Conservation (phyloP, 768 basidiomycete genomes). For the Auriscalpium microsporum region DNA sequence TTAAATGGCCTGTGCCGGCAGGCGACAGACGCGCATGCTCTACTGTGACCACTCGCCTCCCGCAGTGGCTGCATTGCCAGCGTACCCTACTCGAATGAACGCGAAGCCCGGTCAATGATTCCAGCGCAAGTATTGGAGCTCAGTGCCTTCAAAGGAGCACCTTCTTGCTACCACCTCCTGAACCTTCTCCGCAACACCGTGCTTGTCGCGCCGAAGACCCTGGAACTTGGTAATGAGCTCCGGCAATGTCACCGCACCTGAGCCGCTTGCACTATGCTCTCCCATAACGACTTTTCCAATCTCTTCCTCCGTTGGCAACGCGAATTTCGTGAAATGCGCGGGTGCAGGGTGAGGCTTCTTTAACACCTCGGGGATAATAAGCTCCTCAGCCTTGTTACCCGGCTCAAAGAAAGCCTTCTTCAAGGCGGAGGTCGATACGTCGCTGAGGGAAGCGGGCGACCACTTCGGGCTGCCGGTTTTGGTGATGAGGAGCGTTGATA, state of each 20-base stretch:
- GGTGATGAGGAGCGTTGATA: conserved; percentile 56
- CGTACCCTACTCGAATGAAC: too few relatives aligned
- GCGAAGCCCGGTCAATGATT: conserved; percentile 24
- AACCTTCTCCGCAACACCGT: conserved; percentile 68
- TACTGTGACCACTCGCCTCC: too few relatives aligned
- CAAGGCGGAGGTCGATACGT: conserved; percentile 49
- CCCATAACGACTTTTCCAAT: conserved; percentile 63
- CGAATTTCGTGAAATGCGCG: conserved; percentile 29
- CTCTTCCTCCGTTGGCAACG: conserved; percentile 72
- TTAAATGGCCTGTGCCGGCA: too few relatives aligned
- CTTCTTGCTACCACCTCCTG: conserved; percentile 64
- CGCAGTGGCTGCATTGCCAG: too few relatives aligned
- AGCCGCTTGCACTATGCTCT: conserved; percentile 50
- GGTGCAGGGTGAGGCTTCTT: conserved; percentile 14
- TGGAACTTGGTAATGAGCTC: conserved; percentile 57
- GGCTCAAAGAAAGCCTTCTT: conserved; percentile 61
- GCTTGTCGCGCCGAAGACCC: conserved; percentile 38
- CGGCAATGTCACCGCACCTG: conserved; percentile 48
- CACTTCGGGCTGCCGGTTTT: conserved; percentile 54
- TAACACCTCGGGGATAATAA: conserved; percentile 20
- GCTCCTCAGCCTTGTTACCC: conserved; percentile 23
- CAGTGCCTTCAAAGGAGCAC: conserved; percentile 41
- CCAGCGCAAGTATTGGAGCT: conserved; percentile 52
- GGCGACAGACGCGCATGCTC: too few relatives aligned
- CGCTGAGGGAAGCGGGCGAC: conserved; percentile 55